Evolutionary conservation across 2,329 filamentous ascomycete genomes (phyloP), one percentile per base, ranked within the genome.

Genomic region (Xylariaceae sp.): DNA sequence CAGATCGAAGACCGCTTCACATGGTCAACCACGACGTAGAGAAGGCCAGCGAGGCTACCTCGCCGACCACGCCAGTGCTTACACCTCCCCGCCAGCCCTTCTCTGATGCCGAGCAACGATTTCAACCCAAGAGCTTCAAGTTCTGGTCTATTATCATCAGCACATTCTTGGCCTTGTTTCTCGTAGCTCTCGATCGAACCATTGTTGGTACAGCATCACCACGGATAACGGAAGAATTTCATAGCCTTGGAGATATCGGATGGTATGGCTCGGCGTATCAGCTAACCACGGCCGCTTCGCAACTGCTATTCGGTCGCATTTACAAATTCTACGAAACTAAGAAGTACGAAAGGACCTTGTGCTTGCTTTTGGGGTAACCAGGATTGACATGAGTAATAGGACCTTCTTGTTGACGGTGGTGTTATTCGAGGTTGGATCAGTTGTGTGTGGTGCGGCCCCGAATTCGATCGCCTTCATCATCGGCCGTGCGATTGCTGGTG

Each of bases 181-280:
- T 80, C 22, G 75, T 81, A 20, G 77, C 77, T n/a, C 67, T 81
- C 10, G 74, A 77, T 55, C 65, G 73, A 21, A 79, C 76, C n/a
- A 79, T 80, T 51, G 67, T 80, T 38, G 70, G 75, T 49, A 80
- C 68, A 33, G 77, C 76, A 10, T 71, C 77, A 20, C 76, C 76
- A 2, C 63, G 67, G 25, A 80, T 80, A 56, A 77, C 75, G n/a
- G 69, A 77, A 53, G 74, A 79, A 17, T 80, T 80, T 58, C 64
- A 76, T 37, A 76, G 76, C 41, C 63, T 82, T 2, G 73, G 74
- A 2, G 80, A 84, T 49, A 77, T 83, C 45, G 79, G 79, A 41
- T 84, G 80, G 80, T 83, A 83, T 59, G 79, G 76, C 5, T 78
- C 76, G 29, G 73, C 77, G 1, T 81, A 82, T 58, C 76, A 82